Percentiles rank a stretch among this genome's conserved stretches.
These are phyloP conservation scores for Endogone sp. DNA, from an alignment of 192 early-diverging fungal species.

Conservation along the genomic window DNA sequence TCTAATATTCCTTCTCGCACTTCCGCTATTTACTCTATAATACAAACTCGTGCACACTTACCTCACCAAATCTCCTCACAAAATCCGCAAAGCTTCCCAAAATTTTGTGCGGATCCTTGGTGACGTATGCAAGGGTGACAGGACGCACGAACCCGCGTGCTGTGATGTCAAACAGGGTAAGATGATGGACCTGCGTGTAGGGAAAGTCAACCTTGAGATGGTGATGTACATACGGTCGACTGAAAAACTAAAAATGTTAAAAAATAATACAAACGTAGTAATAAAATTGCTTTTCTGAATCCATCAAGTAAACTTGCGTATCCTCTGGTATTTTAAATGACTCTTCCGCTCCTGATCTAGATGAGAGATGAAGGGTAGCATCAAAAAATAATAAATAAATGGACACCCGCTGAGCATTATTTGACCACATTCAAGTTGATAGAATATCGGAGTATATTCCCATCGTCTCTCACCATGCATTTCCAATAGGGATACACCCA, in stretches of 20 bases:
- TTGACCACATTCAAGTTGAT: too few species aligned
- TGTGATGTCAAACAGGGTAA: slow-evolving; percentile 51
- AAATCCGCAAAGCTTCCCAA: slow-evolving; percentile 35
- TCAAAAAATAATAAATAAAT: too few species aligned
- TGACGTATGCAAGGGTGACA: slow-evolving; percentile 44
- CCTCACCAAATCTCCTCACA: slow-evolving; percentile 37
- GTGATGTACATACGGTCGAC: neutral
- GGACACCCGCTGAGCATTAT: too few species aligned
- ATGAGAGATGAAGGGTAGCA: too few species aligned
- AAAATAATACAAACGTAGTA: slow-evolving; percentile 47
- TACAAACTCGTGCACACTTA: too few species aligned
- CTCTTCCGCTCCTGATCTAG: slow-evolving; percentile 15
- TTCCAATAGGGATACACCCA: too few species aligned
- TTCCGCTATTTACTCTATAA: neutral
- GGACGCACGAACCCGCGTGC: slow-evolving; percentile 50
- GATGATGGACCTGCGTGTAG: slow-evolving; percentile 39
- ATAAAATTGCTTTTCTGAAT: slow-evolving; percentile 42
- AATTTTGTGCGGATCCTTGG: slow-evolving; percentile 43
- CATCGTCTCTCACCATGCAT: too few species aligned
- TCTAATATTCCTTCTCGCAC: too few species aligned
- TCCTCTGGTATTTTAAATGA: slow-evolving; percentile 46
- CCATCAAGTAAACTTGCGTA: slow-evolving; percentile 45
- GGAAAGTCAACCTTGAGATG: neutral
- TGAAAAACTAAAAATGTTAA: too few species aligned
- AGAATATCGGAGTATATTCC: too few species aligned